A percentile compares a stretch with the other conserved stretches of the same genome.
phyloP scores from a whole-genome alignment of 2,329 filamentous ascomycete species.

The Colletotrichum magnum region DNA sequence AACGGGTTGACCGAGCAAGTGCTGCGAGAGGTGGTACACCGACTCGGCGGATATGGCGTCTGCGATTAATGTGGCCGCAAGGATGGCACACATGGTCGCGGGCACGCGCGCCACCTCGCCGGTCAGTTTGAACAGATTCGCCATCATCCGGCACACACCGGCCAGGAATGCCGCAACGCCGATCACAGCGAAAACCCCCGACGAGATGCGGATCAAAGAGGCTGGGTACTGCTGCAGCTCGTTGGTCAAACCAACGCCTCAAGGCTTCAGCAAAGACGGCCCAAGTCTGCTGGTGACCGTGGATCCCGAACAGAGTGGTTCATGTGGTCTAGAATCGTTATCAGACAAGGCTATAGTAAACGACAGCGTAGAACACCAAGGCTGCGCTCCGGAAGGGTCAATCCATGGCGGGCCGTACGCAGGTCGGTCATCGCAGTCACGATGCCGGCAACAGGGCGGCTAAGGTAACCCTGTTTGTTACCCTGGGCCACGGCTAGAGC shows the following conservation, averaged over 20 bases:
- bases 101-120: constrained; percentile 71
- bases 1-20: constrained; percentile 71
- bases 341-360: no score
- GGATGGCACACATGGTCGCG: constrained; percentile 71
- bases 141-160: constrained; percentile 71
- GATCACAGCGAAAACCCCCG: constrained; percentile 74
- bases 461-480: no score
- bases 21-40: constrained; percentile 73
- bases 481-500: no score
- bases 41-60: constrained; percentile 66
- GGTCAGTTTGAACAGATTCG: constrained; percentile 72
- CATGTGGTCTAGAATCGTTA: no score
- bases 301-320: no score
- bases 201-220: constrained; percentile 66
- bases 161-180: constrained; percentile 71
- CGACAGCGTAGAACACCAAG: no score
- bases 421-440: no score
- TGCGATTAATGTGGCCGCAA: constrained; percentile 72
- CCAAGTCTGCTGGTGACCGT: no score
- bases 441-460: no score
- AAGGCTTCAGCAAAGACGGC: constrained; percentile 69
- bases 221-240: constrained; percentile 70
- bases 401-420: no score
- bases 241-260: constrained; percentile 66
- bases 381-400: no score